Evolutionary conservation across 2,329 filamentous ascomycete genomes (phyloP).

Genomic region (Diaporthe sp.): DNA sequence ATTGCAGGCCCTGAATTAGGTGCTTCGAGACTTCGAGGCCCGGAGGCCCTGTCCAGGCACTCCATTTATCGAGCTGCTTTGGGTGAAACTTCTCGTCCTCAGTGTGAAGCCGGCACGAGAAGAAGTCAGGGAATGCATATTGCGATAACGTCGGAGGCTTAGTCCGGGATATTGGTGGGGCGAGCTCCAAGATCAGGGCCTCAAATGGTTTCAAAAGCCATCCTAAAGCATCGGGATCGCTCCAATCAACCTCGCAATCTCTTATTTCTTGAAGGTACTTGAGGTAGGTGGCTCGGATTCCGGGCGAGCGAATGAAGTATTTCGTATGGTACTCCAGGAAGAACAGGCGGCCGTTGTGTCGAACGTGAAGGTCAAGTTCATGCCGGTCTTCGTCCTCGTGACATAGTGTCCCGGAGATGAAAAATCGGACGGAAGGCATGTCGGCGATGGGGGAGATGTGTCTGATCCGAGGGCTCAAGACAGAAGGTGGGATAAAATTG

Average conservation of each 20-base stretch:
- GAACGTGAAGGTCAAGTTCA: not conserved
- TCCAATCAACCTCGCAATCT: not conserved
- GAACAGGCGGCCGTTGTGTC: not conserved
- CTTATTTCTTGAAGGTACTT: conserved; percentile 3
- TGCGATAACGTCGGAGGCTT: not conserved
- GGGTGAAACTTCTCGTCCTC: not conserved
- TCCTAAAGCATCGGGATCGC: not conserved
- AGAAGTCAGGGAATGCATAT: conserved; percentile 13
- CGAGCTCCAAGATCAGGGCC: not conserved
- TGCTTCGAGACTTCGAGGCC: too few species aligned
- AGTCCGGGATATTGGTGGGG: not conserved
- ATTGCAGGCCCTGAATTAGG: too few species aligned
- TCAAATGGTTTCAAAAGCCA: conserved; percentile 20
- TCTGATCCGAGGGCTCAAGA: not conserved
- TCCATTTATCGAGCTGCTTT: conserved; percentile 8
- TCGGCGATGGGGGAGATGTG: not conserved
- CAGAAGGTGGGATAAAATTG: not conserved
- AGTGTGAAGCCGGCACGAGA: not conserved
- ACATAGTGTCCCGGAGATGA: not conserved
- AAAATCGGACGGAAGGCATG: not conserved
- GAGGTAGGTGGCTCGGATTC: not conserved
- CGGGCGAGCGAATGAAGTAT: not conserved
- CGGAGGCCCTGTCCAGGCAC: not conserved
- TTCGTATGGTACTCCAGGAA: not conserved
- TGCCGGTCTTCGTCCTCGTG: conserved; percentile 10